A percentile compares a stretch with the other conserved stretches of the same genome.
These are phyloP conservation scores for Cryptococcus wingfieldii DNA, from an alignment of 1,284 basidiomycete species.

Conservation along the genomic window DNA sequence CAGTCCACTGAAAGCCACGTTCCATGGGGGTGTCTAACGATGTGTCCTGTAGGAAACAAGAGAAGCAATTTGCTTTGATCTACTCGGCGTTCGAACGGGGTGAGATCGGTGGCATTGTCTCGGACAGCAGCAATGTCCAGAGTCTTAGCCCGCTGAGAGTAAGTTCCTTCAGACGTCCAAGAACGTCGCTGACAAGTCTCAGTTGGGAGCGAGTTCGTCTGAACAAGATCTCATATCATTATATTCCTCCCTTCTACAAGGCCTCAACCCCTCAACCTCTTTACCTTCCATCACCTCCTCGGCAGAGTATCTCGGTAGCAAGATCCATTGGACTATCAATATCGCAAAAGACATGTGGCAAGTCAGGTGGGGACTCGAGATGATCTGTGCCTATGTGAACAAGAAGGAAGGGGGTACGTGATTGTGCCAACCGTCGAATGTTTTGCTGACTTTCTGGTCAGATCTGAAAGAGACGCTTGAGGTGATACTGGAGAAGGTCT, in stretches of 20 bases:
- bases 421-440: background rate
- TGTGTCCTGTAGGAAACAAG: conserved; percentile 51
- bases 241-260: conserved; percentile 62
- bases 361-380: conserved; percentile 58
- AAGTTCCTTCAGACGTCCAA: conserved; percentile 22
- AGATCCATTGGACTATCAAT: conserved; percentile 60
- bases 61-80: conserved; percentile 54
- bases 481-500: conserved; percentile 50
- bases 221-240: conserved; percentile 64
- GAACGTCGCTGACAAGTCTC: conserved; percentile 19
- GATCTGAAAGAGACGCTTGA: conserved; percentile 55
- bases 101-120: conserved; percentile 55
- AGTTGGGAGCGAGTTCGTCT: conserved; percentile 53
- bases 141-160: conserved; percentile 44
- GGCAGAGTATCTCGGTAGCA: conserved; percentile 54
- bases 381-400: conserved; percentile 68
- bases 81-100: conserved; percentile 64
- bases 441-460: conserved; percentile 25
- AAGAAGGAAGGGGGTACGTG: conserved; percentile 62
- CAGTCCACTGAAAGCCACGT: conserved; percentile 38
- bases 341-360: conserved; percentile 58
- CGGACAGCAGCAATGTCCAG: conserved; percentile 48
- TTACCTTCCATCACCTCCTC: conserved; percentile 18
- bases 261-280: conserved; percentile 51
- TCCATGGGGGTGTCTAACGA: conserved; percentile 13